These are phyloP conservation scores for Monotropa hypopitys DNA, from an alignment of 179 eudicot genomes.

Conservation along the genomic window DNA sequence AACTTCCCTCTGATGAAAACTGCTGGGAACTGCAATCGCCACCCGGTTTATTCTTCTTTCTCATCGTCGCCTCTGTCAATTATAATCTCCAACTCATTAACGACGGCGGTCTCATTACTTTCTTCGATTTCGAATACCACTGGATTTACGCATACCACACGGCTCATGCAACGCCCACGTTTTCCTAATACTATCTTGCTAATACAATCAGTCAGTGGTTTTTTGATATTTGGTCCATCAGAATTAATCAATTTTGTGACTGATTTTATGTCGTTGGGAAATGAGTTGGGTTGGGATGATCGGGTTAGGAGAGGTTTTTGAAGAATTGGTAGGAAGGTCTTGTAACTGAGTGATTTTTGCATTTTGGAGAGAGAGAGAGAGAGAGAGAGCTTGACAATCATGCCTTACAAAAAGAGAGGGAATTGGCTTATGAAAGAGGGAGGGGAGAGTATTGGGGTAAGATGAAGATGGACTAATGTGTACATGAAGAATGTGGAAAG, in stretches of 20 bases:
- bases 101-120: slow-evolving; percentile 22
- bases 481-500: too few relatives aligned
- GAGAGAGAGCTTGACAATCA: too few relatives aligned
- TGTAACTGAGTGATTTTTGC: slow-evolving; percentile 22
- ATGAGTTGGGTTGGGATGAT: neutral
- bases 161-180: slow-evolving; percentile 81
- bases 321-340: slow-evolving; percentile 13
- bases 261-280: neutral
- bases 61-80: neutral
- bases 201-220: neutral
- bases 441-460: neutral
- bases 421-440: neutral
- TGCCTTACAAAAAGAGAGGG: too few relatives aligned
- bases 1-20: slow-evolving; percentile 65
- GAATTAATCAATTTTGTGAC: neutral
- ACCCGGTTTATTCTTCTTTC: neutral
- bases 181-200: slow-evolving; percentile 36
- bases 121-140: slow-evolving; percentile 41
- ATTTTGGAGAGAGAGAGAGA: slow-evolving; percentile 16
- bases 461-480: too few relatives aligned
- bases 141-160: slow-evolving; percentile 76
- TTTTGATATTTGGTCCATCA: neutral
- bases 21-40: slow-evolving; percentile 47
- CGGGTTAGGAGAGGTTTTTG: slow-evolving; percentile 11
- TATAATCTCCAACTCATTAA: slow-evolving; percentile 16